Base-by-base conservation (phyloP, 805 yeast species). In the Kodamaea kakaduensis region DNA sequence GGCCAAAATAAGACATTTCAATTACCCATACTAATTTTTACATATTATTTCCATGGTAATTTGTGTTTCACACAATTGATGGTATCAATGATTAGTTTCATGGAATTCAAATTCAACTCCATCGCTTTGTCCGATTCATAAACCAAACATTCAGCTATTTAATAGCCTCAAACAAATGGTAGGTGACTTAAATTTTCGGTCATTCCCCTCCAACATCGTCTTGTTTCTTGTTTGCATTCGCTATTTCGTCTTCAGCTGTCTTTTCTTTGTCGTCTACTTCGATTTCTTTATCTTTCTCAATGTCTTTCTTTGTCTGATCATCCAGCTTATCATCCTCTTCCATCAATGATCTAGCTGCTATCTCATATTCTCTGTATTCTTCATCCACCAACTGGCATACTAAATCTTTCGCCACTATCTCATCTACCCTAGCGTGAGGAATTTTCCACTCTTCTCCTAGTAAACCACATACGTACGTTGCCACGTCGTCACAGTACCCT, bases 401-500 rank as follows among this genome's bases (percentile, higher is more conserved):
- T 37, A 44, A 39, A 2, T 54, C 58, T 15, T 43, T 22, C 13
- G 27, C 29, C 17, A 45, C 22, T 3, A 33, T 33, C 17, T 33
- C 31, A 20, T 21, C 35, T 33, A 49, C 58, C 22, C 51, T 50
- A 17, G 44, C 40, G 34, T 66, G 71, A 9, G 57, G 56, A 14
- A 67, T 45, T 5, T 35, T 43, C 71, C 71, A 58, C 1, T 28
- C 48, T 6, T 32, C 32, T 4, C 61, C 63, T 4, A 58, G 40
- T 31, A 35, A 33, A 21, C 46, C 43, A 16, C 54, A 43, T 21
- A 88, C 61, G 53, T 76, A 76, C 17, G 81, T 73, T 5, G 85
- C 87, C 5, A 76, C 85, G 46, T 84, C 88, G 51, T 89, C 97
- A 58, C 96, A 85, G 44, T 71, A 75, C 1, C 96, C 96, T 16